Evolutionary conservation across 1,139 yeast species (phyloP), one percentile per base, ranked within the genome.

Genomic region (Yamadazyma conglobata): DNA sequence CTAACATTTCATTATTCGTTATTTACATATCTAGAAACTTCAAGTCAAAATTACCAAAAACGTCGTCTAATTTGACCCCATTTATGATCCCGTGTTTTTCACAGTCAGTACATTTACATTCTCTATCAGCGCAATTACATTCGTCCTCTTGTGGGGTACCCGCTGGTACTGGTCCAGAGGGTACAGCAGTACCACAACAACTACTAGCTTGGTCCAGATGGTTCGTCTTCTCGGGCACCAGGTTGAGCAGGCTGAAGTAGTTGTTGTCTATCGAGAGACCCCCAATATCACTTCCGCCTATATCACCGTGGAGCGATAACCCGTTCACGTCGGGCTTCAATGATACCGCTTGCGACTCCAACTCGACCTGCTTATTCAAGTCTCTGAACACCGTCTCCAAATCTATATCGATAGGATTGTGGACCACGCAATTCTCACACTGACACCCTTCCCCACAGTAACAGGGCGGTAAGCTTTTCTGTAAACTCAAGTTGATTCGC

Each of bases 41-140:
- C 5, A 23, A 26, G 32, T 39, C 35, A 10, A 36, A 30, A 12
- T 26, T 31, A 3, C 27, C 26, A 24, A 54, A 54, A 16, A 52
- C 40, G 30, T 73, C 78, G 30, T 67, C 71, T 22, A 70, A 39
- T 37, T 65, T 60, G 30, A 65, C 47, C 2, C 80, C 80, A 39
- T 73, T 60, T 10, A 69, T 61, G 7, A 72, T 74, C 2, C 79
- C 78, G 46, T 75, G 81, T 3, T 64, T 54, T 35, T 66, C 77
- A 52, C 80, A 75, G 40, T 73, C 70, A 22, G 59, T 52, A 46
- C 81, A 75, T 20, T 59, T 68, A 47, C 81, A 75, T 4, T 59
- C 56, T 20, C 66, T 66, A 1, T 60, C 54, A 0, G 68, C 55
- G 51, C 81, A 75, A 4, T 49, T 42, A 40, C 80, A 74, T 10